These are phyloP conservation scores for Aspergillus homomorphus DNA, from an alignment of 495 filamentous ascomycete genomes.

Conservation along the genomic window DNA sequence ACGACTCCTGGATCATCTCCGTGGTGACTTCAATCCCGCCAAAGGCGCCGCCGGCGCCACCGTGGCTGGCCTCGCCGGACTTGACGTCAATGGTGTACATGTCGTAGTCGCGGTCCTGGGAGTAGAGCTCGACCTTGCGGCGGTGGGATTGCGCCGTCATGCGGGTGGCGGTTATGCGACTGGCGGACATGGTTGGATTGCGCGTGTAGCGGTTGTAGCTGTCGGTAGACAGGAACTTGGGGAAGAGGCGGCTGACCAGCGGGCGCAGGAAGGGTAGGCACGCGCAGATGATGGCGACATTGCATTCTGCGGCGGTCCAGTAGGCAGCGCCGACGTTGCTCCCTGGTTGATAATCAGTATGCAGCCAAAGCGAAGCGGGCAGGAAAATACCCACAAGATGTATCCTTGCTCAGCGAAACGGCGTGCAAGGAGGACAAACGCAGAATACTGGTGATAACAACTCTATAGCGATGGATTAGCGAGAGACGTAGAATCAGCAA, in stretches of 20 bases:
- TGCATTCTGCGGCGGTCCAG: slow-evolving; percentile 86
- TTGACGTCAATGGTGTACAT: slow-evolving; percentile 36
- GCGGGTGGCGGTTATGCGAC: not conserved
- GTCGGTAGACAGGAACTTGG: slow-evolving; percentile 54
- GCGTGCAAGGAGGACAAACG: slow-evolving; percentile 32
- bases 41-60: slow-evolving; percentile 3
- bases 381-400: slow-evolving; percentile 56
- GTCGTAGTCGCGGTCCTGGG: slow-evolving; percentile 31
- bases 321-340: slow-evolving; percentile 54
- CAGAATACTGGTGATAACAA: slow-evolving; percentile 35
- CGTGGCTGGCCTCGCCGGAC: slow-evolving; percentile 9
- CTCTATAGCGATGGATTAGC: slow-evolving; percentile 56
- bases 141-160: slow-evolving; percentile 22
- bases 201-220: slow-evolving; percentile 27
- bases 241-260: slow-evolving; percentile 69
- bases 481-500: slow-evolving; percentile 58
- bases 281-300: slow-evolving; percentile 76
- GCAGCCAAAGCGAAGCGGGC: not conserved
- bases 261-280: slow-evolving; percentile 85
- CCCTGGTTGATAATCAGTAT: slow-evolving; percentile 21
- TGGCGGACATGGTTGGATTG: slow-evolving; percentile 14
- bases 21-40: slow-evolving; percentile 38
- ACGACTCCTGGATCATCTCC: slow-evolving; percentile 32
- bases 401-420: slow-evolving; percentile 37
- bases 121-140: slow-evolving; percentile 20